These are phyloP conservation scores for Cytospora mali DNA, from an alignment of 2,329 filamentous ascomycete genomes.

Conservation along the genomic window DNA sequence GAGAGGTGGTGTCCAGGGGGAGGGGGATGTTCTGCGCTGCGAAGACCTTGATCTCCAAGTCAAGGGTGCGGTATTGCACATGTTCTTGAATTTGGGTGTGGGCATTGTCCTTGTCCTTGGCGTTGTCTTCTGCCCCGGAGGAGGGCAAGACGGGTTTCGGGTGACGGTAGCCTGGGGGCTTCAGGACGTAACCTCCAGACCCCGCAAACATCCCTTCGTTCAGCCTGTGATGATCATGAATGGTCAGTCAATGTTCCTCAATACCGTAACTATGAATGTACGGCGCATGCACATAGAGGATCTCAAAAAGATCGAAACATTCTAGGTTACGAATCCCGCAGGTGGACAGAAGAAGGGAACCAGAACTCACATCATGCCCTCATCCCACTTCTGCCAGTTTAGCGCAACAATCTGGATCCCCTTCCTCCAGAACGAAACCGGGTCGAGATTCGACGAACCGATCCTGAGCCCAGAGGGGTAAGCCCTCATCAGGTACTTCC, in stretches of 20 bases:
- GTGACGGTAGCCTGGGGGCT: slow-evolving; percentile 64
- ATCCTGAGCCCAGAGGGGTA: slow-evolving; percentile 85
- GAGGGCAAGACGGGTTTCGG: neutral
- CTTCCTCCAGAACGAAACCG: slow-evolving; percentile 81
- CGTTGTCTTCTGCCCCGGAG: too few relatives aligned
- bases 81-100: slow-evolving; percentile 36
- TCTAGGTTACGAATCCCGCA: neutral
- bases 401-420: slow-evolving; percentile 90
- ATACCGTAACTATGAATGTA: too few relatives aligned
- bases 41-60: slow-evolving; percentile 72
- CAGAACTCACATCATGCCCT: slow-evolving; percentile 74
- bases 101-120: neutral
- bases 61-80: slow-evolving; percentile 60
- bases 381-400: slow-evolving; percentile 91
- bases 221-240: slow-evolving; percentile 43
- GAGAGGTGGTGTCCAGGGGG: slow-evolving; percentile 53
- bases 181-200: slow-evolving; percentile 82
- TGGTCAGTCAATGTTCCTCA: neutral
- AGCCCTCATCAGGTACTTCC: slow-evolving; percentile 78
- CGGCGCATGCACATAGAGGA: neutral
- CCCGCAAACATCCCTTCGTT: slow-evolving; percentile 91
- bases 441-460: slow-evolving; percentile 83
- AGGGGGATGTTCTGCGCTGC: slow-evolving; percentile 77
- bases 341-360: neutral
- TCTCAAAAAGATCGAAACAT: too few relatives aligned